Conservation (phyloP, 2,329 filamentous ascomycete species). For the Penicillium aurantiogriseum region DNA sequence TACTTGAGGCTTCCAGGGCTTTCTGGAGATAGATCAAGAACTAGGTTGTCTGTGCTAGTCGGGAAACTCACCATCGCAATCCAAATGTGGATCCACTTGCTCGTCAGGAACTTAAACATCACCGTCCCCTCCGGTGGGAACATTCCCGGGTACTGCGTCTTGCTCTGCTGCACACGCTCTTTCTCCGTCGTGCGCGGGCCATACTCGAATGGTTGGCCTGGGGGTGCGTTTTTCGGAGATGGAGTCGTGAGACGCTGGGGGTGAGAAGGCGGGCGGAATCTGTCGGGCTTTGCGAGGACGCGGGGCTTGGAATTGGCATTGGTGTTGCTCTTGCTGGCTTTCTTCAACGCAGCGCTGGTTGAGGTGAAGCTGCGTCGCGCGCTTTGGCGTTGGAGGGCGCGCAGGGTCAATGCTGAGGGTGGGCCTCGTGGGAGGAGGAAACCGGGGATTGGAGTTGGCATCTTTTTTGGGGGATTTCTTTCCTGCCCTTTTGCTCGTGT, state of each 20-base stretch:
- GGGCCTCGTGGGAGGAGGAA: constrained; percentile 65
- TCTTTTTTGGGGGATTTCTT: not conserved
- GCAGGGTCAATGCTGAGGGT: constrained; percentile 32
- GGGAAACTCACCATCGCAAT: constrained; percentile 71
- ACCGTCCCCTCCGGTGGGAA: constrained; percentile 81
- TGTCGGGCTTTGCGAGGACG: constrained; percentile 80
- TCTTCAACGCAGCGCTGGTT: constrained; percentile 14
- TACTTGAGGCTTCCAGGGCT: not conserved
- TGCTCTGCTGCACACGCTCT: constrained; percentile 56
- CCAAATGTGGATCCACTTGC: constrained; percentile 70
- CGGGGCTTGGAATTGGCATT: constrained; percentile 60
- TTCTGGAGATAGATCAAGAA: not conserved
- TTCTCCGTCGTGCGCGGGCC: constrained; percentile 70
- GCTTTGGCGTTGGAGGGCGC: constrained; percentile 23
- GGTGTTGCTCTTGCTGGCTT: constrained; percentile 10
- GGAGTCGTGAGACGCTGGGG: constrained; percentile 59
- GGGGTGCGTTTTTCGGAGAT: constrained; percentile 13
- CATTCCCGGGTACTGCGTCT: constrained; percentile 79
- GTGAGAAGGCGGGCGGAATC: constrained; percentile 91
- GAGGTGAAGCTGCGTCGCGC: constrained; percentile 28
- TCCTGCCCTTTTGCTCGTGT: not conserved
- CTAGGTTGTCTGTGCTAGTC: not conserved
- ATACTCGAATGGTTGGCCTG: constrained; percentile 62
- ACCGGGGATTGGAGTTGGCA: constrained; percentile 53
- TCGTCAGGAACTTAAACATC: constrained; percentile 81